phyloP scores from a whole-genome alignment of 2,329 filamentous ascomycete species.

The Venturia pyrina region DNA sequence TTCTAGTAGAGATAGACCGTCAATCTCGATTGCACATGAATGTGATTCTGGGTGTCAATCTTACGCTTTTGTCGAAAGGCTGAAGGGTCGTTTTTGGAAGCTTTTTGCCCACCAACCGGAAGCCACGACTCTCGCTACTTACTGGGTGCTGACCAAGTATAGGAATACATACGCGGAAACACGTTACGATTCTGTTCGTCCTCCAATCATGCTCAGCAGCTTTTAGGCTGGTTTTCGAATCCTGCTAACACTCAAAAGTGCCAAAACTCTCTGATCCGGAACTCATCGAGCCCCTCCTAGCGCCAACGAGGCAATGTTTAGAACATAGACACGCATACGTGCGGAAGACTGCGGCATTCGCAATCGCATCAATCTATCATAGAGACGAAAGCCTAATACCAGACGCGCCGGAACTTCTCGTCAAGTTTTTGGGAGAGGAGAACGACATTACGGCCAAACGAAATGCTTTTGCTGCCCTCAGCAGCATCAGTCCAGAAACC shows the following conservation, averaged over 20 bases:
- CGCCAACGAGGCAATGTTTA: conserved; percentile 81
- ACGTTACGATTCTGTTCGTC: conserved; percentile 51
- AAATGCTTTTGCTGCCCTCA: conserved; percentile 88
- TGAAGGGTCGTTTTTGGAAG: no score
- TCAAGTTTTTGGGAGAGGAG: conserved; percentile 80
- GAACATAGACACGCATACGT: conserved; percentile 97
- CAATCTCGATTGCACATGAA: no score
- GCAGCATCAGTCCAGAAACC: conserved; percentile 87
- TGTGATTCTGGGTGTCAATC: no score
- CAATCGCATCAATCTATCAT: conserved; percentile 81
- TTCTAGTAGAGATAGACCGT: no score
- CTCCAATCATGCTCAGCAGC: no score
- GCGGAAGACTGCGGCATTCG: conserved; percentile 95
- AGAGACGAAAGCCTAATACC: conserved; percentile 89
- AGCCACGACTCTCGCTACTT: neutral
- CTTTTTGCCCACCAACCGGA: no score
- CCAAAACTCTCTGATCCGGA: conserved; percentile 94
- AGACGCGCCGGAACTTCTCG: conserved; percentile 86
- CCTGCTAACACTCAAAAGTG: no score
- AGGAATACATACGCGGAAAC: conserved; percentile 97
- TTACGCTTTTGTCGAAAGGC: no score
- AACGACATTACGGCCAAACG: conserved; percentile 94
- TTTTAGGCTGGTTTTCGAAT: no score
- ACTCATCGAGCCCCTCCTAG: conserved; percentile 89
- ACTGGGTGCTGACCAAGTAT: conserved; percentile 27